Evolutionary conservation across 2,329 filamentous ascomycete species (phyloP).

Genomic region (Fusarium zealandicum): DNA sequence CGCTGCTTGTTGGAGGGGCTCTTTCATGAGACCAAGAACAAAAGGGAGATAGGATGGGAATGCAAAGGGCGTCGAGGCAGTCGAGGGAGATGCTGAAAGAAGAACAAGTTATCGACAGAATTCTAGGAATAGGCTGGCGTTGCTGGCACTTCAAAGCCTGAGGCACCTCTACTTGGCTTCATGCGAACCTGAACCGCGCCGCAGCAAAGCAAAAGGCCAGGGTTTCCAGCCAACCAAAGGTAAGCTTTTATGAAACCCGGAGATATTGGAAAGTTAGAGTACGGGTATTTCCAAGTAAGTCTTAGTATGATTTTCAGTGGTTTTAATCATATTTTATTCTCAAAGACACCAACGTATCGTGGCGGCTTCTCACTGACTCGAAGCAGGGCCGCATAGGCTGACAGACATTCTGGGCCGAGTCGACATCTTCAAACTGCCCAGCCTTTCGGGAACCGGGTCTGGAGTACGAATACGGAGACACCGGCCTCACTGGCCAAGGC

Average conservation of each 20-base stretch:
- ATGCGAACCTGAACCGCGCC: constrained; percentile 18
- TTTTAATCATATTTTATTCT: no score
- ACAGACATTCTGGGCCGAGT: constrained; percentile 5
- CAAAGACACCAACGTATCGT: neutral
- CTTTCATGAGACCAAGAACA: neutral
- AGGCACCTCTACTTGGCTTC: constrained; percentile 13
- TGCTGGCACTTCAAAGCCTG: constrained; percentile 1
- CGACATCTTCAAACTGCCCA: constrained; percentile 2
- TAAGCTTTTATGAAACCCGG: no score
- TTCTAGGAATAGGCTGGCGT: no score
- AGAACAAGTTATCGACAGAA: no score
- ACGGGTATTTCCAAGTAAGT: no score
- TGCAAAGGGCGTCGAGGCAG: neutral
- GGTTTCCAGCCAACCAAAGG: no score
- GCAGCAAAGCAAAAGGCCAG: no score
- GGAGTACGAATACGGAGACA: constrained; percentile 26
- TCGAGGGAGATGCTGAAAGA: neutral
- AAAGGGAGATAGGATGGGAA: neutral
- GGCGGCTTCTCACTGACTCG: constrained; percentile 5
- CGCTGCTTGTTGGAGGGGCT: constrained; percentile 25
- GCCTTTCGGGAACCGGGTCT: neutral
- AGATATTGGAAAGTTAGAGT: no score
- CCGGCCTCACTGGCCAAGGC: neutral
- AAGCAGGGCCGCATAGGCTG: neutral
- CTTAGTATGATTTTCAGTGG: no score